Conservation (phyloP, 768 basidiomycete species). For the Rickenella mellea region DNA sequence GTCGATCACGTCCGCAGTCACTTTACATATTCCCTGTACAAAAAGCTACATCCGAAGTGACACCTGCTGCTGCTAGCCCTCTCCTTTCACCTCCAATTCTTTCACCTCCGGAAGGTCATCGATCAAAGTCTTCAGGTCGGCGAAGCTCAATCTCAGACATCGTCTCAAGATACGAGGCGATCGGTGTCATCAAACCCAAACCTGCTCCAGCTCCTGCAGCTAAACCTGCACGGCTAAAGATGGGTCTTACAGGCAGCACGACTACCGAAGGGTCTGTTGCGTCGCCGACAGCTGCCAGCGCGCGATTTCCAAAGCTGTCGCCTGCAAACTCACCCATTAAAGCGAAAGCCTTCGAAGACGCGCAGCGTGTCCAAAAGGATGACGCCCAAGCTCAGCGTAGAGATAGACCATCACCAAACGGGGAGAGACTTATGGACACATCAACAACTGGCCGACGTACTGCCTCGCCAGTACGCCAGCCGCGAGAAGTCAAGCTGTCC, state of each 20-base stretch:
- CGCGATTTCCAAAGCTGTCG: constrained; percentile 1
- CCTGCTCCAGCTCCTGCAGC: not conserved
- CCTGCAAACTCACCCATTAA: not conserved
- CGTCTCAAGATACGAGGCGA: constrained; percentile 74
- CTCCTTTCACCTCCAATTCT: constrained; percentile 25
- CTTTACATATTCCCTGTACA: constrained; percentile 58
- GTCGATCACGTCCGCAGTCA: constrained; percentile 69
- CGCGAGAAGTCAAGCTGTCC: not conserved
- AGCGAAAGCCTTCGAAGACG: not conserved
- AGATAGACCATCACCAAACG: no score
- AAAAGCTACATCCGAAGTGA: constrained; percentile 31
- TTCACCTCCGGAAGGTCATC: constrained; percentile 36
- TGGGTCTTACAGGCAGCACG: not conserved
- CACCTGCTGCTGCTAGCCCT: constrained; percentile 26
- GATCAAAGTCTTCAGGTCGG: constrained; percentile 32
- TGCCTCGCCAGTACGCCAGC: not conserved
- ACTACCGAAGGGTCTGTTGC: no score
- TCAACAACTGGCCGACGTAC: not conserved
- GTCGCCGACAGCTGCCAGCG: not conserved
- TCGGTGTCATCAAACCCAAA: constrained; percentile 24
- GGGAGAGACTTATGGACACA: no score
- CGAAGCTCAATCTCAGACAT: constrained; percentile 80
- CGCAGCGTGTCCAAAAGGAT: no score
- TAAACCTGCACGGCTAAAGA: not conserved
- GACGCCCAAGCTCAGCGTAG: no score